phyloP scores from a whole-genome alignment of 352 stramenopile species.

The Globisporangium nodosum region DNA sequence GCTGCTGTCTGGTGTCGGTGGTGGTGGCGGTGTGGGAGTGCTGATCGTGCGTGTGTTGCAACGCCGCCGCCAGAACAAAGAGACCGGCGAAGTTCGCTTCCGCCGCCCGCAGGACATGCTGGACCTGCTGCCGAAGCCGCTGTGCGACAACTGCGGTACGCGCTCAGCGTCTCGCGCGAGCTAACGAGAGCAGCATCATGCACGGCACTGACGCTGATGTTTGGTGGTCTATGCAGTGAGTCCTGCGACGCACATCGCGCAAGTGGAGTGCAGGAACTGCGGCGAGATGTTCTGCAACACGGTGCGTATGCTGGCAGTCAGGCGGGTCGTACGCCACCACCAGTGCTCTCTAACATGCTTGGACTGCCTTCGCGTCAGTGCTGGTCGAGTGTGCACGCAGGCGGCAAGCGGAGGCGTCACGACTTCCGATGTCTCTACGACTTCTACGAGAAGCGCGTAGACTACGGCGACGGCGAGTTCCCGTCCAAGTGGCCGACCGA shows the following conservation, averaged over 20 bases:
- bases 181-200: neutral
- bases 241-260: conserved; percentile 28
- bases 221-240: conserved; percentile 3
- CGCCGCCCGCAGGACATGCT: conserved; percentile 89
- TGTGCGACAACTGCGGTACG: conserved; percentile 88
- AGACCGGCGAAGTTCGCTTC: conserved; percentile 90
- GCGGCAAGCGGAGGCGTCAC: conserved; percentile 74
- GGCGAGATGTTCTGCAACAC: conserved; percentile 85
- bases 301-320: conserved; percentile 17
- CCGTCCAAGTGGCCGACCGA: conserved; percentile 88
- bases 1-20: conserved; percentile 1
- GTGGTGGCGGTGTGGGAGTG: neutral
- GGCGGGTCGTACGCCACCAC: neutral
- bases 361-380: conserved; percentile 37
- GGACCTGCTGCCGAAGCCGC: conserved; percentile 82
- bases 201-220: neutral
- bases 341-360: neutral
- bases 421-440: conserved; percentile 89
- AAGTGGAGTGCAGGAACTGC: conserved; percentile 87
- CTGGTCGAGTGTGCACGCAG: conserved; percentile 82
- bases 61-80: conserved; percentile 64
- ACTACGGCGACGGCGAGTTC: conserved; percentile 90
- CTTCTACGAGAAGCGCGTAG: conserved; percentile 86
- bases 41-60: neutral
- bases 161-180: neutral